These are phyloP conservation scores for Metschnikowia kunwiensis DNA, from an alignment of 805 yeast genomes.

Conservation along the genomic window DNA sequence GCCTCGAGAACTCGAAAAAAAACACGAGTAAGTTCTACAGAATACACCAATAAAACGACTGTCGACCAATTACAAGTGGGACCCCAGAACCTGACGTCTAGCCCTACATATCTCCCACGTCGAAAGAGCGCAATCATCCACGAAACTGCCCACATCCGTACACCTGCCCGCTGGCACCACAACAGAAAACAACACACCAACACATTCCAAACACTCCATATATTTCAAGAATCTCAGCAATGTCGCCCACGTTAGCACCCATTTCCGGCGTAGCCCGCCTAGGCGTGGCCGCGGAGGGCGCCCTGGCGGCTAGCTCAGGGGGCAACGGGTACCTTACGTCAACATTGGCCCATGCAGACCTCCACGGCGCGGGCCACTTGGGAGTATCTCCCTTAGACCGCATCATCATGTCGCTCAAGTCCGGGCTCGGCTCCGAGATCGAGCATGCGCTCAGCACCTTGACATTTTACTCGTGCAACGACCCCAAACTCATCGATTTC, in stretches of 20 bases:
- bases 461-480: slow-evolving; percentile 47
- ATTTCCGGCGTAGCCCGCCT: slow-evolving; percentile 16
- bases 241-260: slow-evolving; percentile 18
- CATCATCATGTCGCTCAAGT: slow-evolving; percentile 64
- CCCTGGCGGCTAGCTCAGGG: slow-evolving; percentile 5
- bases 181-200: no score
- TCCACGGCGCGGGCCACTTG: slow-evolving; percentile 32
- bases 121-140: no score
- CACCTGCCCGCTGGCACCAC: no score
- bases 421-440: slow-evolving; percentile 63
- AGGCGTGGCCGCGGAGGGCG: slow-evolving; percentile 12
- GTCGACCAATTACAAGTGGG: no score
- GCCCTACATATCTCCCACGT: no score
- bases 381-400: slow-evolving; percentile 67
- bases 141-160: no score
- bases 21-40: neutral
- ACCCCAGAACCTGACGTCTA: no score
- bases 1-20: neutral
- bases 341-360: slow-evolving; percentile 11
- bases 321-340: slow-evolving; percentile 18
- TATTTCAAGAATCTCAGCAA: neutral
- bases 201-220: no score
- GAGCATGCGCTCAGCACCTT: slow-evolving; percentile 66
- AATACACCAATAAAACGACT: no score
- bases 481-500: slow-evolving; percentile 48